Evolutionary conservation across 2,329 filamentous ascomycete genomes (phyloP), one percentile per base, ranked within the genome.

Genomic region (Stagonosporopsis rhizophila): DNA sequence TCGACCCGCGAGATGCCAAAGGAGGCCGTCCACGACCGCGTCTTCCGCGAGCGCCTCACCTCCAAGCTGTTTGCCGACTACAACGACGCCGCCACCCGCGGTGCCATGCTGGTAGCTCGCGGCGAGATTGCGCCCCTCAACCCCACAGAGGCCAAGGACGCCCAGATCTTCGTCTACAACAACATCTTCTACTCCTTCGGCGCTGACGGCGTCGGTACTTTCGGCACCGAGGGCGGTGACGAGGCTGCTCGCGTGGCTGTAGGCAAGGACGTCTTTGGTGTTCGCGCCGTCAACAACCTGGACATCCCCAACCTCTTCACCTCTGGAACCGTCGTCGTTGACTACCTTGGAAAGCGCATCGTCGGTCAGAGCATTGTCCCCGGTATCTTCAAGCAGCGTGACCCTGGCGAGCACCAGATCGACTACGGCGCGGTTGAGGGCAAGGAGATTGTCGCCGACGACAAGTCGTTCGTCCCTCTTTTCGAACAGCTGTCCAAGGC

Each of bases 121-220:
- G 95, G 95, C 50, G 95, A 99, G 76, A 90, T 99, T 61, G 88
- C 92, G 19, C 92, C 95, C 6, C 80, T 99, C 51, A 99, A 99
- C 79, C 96, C 95, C 6, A 98, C 94, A 0, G 95, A 99, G 79
- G 88, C 84, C 61, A 87, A 85, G 65, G 94, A 99, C 75, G 95
- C 95, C 4, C 95, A 99, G 76, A 99, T 99, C 64, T 99, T 96
- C 71, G 94, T 99, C 22, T 97, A 98, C 82, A 98, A 98, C 83
- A 99, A 99, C 78, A 92, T 99, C 65, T 99, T 99, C 82, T 99
- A 96, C 82, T 98, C 95, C 0, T 98, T 97, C 68, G 95, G 95
- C 60, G 94, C 95, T 40, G 95, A 99, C 75, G 96, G 95, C 48
- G 95, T 98, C 41, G 94, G 95, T 39, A 99, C 95, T 15, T 99